Conservation (phyloP, 768 basidiomycete genomes). For the Rhodotorula graminis region DNA sequence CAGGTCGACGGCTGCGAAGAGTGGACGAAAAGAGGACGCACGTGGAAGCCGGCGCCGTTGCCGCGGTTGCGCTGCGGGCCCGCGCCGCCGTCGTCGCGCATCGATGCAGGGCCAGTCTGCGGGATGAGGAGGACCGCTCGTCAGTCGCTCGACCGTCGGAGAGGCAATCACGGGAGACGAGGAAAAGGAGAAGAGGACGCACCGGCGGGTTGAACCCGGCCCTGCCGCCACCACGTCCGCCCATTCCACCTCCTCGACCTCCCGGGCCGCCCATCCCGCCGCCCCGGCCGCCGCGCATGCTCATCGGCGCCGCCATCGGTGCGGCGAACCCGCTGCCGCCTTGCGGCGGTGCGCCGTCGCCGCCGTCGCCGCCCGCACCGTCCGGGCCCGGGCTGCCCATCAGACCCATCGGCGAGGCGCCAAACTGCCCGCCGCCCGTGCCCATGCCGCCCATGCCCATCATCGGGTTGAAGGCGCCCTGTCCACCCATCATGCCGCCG, state of each 20-base stretch:
- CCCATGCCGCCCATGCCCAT: constrained; percentile 41
- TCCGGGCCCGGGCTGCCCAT: constrained; percentile 34
- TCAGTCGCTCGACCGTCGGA: neutral
- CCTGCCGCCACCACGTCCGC: constrained; percentile 47
- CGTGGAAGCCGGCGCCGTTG: constrained; percentile 26
- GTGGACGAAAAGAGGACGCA: neutral
- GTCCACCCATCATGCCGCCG: too few species aligned
- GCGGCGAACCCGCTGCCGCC: constrained; percentile 27
- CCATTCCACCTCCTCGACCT: constrained; percentile 41
- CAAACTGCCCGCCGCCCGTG: constrained; percentile 40
- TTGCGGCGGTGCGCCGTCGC: neutral
- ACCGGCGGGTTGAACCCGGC: constrained; percentile 53
- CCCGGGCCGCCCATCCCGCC: constrained; percentile 32
- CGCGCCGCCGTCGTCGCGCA: constrained; percentile 33
- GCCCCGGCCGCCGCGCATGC: constrained; percentile 38
- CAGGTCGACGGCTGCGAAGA: neutral
- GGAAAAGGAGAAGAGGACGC: constrained; percentile 1
- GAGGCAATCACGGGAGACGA: neutral
- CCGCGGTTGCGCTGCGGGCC: constrained; percentile 30
- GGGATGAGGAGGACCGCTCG: neutral
- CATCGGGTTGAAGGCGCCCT: neutral
- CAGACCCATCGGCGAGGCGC: constrained; percentile 32
- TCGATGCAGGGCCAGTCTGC: constrained; percentile 46
- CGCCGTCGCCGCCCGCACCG: constrained; percentile 5
- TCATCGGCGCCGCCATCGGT: constrained; percentile 30